Evolutionary conservation across 805 yeast genomes (phyloP).

Genomic region (Candida glaebosa): DNA sequence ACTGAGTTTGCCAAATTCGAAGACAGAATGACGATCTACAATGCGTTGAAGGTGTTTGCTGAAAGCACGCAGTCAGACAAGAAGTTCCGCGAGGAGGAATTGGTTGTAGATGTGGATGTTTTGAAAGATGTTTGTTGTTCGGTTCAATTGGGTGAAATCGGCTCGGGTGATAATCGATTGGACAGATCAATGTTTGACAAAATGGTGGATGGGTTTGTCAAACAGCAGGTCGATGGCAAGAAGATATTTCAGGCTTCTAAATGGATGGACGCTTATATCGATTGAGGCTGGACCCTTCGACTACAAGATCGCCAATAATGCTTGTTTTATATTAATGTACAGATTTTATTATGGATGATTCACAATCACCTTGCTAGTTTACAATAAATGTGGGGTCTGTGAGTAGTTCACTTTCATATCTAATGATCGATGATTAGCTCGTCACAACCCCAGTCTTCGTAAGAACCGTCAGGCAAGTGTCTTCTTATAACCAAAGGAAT

Average conservation of each 20-base stretch:
- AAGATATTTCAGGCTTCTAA: constrained; percentile 57
- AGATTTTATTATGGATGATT: not conserved
- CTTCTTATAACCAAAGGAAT: constrained; percentile 95
- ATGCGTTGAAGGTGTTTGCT: constrained; percentile 58
- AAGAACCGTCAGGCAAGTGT: constrained; percentile 94
- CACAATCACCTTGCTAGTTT: constrained; percentile 2
- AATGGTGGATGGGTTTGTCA: constrained; percentile 53
- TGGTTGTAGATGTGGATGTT: constrained; percentile 46
- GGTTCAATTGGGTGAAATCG: constrained; percentile 44
- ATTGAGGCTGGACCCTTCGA: constrained; percentile 20
- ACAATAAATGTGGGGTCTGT: too few species aligned
- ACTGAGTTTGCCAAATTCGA: constrained; percentile 49
- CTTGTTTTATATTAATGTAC: constrained; percentile 4
- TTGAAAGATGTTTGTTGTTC: constrained; percentile 47
- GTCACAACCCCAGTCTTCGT: constrained; percentile 99
- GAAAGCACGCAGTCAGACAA: constrained; percentile 13
- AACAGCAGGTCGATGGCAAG: constrained; percentile 55
- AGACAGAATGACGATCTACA: constrained; percentile 46
- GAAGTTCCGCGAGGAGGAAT: constrained; percentile 23
- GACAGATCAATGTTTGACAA: constrained; percentile 44
- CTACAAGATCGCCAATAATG: not conserved
- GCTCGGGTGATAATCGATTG: constrained; percentile 44
- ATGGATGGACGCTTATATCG: constrained; percentile 55
- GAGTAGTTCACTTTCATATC: too few species aligned
- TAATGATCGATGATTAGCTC: constrained; percentile 85